Evolutionary conservation across 495 filamentous ascomycete species (phyloP).

Genomic region (Chaetomium tenue): DNA sequence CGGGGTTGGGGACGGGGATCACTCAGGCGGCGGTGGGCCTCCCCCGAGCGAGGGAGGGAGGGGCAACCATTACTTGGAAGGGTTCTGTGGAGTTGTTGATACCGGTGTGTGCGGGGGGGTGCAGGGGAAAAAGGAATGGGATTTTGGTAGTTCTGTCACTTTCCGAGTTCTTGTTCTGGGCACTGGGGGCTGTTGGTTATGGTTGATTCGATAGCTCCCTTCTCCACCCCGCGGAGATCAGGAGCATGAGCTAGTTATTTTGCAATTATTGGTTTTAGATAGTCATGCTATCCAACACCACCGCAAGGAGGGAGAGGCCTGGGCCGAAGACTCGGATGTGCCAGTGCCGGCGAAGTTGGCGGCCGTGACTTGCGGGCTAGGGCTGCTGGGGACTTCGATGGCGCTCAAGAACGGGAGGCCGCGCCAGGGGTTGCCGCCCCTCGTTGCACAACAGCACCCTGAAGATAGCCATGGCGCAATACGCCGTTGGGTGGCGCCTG

Average conservation of each 20-base stretch:
- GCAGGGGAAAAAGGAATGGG: background rate
- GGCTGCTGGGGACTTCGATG: background rate
- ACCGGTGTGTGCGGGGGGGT: background rate
- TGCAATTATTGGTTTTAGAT: background rate
- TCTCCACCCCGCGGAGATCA: background rate
- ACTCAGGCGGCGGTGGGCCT: too few species aligned
- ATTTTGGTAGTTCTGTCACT: background rate
- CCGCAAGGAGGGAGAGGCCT: too few species aligned
- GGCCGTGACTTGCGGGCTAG: background rate
- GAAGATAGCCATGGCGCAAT: background rate
- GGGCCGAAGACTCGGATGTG: background rate
- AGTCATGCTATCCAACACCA: too few species aligned
- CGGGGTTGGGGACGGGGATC: too few species aligned
- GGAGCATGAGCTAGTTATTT: background rate
- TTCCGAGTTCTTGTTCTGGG: background rate
- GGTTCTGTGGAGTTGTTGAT: background rate
- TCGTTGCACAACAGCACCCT: too few species aligned
- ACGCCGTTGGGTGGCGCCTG: background rate
- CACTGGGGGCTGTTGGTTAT: too few species aligned
- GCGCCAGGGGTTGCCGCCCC: background rate
- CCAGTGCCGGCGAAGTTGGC: background rate
- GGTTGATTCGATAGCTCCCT: too few species aligned
- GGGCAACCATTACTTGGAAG: too few species aligned
- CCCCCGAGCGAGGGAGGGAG: too few species aligned
- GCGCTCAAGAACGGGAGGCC: constrained; percentile 1